Conservation (phyloP, 1,139 yeast genomes). For the Geotrichum fermentans region DNA sequence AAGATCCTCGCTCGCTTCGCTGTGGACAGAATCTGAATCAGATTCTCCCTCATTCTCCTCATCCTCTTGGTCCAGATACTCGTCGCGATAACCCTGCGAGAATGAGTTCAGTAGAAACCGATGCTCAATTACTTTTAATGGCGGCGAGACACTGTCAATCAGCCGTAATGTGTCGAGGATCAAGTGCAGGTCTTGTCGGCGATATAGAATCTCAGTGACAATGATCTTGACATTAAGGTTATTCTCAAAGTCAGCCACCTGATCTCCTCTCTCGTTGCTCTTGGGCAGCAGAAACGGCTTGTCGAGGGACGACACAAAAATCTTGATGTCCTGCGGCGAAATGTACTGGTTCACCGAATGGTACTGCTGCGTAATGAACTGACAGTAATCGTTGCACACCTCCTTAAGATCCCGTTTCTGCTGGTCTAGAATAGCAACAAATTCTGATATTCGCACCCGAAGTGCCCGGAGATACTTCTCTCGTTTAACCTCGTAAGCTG, state of each 20-base stretch:
- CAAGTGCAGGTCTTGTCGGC: constrained; percentile 16
- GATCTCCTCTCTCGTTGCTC: background rate
- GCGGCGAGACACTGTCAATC: constrained; percentile 7
- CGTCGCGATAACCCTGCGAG: constrained; percentile 5
- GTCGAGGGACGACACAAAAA: constrained; percentile 1
- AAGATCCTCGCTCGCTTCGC: constrained; percentile 1
- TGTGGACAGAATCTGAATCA: background rate
- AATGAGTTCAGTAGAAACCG: constrained; percentile 7
- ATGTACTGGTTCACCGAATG: constrained; percentile 9
- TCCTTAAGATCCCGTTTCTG: constrained; percentile 7
- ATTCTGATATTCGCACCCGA: background rate
- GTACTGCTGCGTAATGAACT: constrained; percentile 10
- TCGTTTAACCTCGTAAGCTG: background rate
- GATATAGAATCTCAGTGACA: constrained; percentile 13
- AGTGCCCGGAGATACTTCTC: background rate
- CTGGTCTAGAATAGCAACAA: constrained; percentile 8
- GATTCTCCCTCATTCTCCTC: too few species aligned
- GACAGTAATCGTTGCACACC: constrained; percentile 8
- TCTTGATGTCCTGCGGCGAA: constrained; percentile 4
- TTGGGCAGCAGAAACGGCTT: constrained; percentile 3
- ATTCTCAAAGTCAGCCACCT: background rate
- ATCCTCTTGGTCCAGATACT: background rate
- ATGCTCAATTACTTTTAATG: constrained; percentile 12
- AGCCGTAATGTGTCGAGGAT: constrained; percentile 12
- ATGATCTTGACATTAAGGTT: constrained; percentile 1